A percentile compares a stretch with the other conserved stretches of the same genome.
phyloP scores from a whole-genome alignment of 371 early-diverging fungal genomes.

The Apophysomyces trapeziformis region DNA sequence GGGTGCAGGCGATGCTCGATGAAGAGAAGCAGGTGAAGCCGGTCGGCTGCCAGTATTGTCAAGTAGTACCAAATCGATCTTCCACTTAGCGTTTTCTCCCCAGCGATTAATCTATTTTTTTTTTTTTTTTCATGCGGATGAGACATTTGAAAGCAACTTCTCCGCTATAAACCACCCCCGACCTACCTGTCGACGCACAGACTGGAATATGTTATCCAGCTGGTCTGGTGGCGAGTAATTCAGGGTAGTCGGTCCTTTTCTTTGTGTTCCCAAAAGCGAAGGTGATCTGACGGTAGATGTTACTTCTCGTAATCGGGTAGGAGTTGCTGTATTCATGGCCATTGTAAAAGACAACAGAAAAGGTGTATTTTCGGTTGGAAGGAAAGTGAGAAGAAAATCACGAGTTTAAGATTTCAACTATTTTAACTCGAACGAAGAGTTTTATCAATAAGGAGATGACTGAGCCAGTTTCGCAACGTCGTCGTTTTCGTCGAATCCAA shows the following conservation, averaged over 20 bases:
- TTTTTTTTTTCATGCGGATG: slow-evolving; percentile 15
- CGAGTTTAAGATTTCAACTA: slow-evolving; percentile 3
- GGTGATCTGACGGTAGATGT: slow-evolving; percentile 25
- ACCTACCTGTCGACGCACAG: slow-evolving; percentile 38
- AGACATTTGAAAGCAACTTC: neutral
- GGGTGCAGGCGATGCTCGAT: slow-evolving; percentile 14
- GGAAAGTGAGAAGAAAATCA: neutral
- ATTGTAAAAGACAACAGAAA: neutral
- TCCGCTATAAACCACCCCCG: slow-evolving; percentile 4
- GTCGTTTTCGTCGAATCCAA: neutral
- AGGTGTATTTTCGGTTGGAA: neutral
- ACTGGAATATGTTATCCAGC: slow-evolving; percentile 30
- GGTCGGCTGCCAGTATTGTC: slow-evolving; percentile 23
- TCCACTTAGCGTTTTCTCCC: slow-evolving; percentile 45
- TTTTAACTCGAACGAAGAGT: slow-evolving; percentile 9
- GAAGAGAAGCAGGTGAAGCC: slow-evolving; percentile 18
- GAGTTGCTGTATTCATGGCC: slow-evolving; percentile 4
- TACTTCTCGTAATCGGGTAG: slow-evolving; percentile 24
- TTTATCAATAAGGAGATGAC: slow-evolving; percentile 8
- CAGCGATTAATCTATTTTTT: slow-evolving; percentile 29
- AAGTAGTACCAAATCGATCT: slow-evolving; percentile 40
- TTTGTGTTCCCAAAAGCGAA: slow-evolving; percentile 26
- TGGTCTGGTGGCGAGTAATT: slow-evolving; percentile 26
- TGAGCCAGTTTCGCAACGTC: slow-evolving; percentile 1
- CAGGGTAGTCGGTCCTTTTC: slow-evolving; percentile 1